phyloP scores from a whole-genome alignment of 78 protist species.

The Dictyostelium purpureum region DNA sequence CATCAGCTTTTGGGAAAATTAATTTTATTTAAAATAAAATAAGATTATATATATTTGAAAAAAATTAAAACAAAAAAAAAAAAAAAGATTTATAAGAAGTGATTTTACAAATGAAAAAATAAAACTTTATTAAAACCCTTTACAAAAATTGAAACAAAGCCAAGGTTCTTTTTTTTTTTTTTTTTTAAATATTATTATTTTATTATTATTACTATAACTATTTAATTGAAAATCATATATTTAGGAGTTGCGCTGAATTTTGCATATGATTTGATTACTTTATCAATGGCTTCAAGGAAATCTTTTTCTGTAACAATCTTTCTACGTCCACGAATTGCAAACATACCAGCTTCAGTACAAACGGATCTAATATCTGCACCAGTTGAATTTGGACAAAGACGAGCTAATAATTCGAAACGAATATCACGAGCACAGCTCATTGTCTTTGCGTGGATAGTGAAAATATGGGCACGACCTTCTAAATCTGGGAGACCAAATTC shows the following conservation, averaged over 20 bases:
- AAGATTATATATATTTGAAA: too few relatives aligned
- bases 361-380: slow-evolving; percentile 91
- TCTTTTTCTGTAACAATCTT: slow-evolving; percentile 98
- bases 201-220: too few relatives aligned
- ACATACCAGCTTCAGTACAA: slow-evolving; percentile 95
- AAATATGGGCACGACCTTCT: slow-evolving; percentile 96
- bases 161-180: too few relatives aligned
- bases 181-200: too few relatives aligned
- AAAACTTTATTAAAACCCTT: too few relatives aligned
- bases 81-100: too few relatives aligned
- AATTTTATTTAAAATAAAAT: too few relatives aligned
- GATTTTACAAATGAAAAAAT: too few relatives aligned
- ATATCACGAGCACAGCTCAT: slow-evolving; percentile 96
- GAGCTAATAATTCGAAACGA: slow-evolving; percentile 98
- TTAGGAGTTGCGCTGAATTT: slow-evolving; percentile 99
- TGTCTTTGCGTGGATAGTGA: slow-evolving; percentile 93
- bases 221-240: slow-evolving; percentile 3
- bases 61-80: too few relatives aligned
- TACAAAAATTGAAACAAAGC: too few relatives aligned
- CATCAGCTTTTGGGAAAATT: too few relatives aligned
- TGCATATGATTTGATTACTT: slow-evolving; percentile 99
- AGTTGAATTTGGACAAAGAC: slow-evolving; percentile 99
- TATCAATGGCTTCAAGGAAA: slow-evolving; percentile 98
- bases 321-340: slow-evolving; percentile 92
- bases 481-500: slow-evolving; percentile 99